Evolutionary conservation across 495 filamentous ascomycete species (phyloP), one percentile per base, ranked within the genome.

Genomic region (Pseudotulostoma volvatum): DNA sequence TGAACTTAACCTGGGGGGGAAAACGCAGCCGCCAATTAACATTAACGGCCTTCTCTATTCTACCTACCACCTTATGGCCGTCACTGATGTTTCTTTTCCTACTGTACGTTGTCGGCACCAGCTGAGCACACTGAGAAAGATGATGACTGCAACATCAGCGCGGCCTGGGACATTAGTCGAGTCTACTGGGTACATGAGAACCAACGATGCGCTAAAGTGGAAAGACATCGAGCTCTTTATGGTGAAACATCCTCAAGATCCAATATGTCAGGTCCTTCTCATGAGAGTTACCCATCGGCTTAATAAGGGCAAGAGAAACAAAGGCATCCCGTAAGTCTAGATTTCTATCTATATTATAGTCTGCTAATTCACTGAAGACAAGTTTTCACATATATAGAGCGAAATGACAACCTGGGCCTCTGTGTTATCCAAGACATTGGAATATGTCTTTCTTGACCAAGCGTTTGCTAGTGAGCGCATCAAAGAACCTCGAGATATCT

Each of bases 231-330:
- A 38, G 36, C 16, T 36, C 15, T 36, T 3, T 20, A 36, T 36
- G 34, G 34, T 36, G 9, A 36, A 49, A 31, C 13, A 51, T 30
- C 48, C 46, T 2, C 38, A 54, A 18, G 5, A 51, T 43, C 40
- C 42, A 4, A 33, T 31, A 18, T 41, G 33, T 30, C 16, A 54
- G 33, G 31, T 46, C 7, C 48, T 54, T 38, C 51, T 54, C 18
- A 54, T 50, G 34, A 49, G 43, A 35, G 44, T 43, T 1, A 45
- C 4, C 13, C 40, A 54, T 37, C 33, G 50, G 14, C 35, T 53
- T 7, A 53, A 53, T 25, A 53, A 53, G 19, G 47, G 47, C n/a
- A 41, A 34, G 14, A 46, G 51, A 34, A 54, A 53, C 15, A 15
- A 45, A 32, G 48, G 45, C 11, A 40, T 42, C 2, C 30, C 28